Base-by-base conservation (phyloP, 2,329 filamentous ascomycete genomes). In the Fusarium marasasianum region DNA sequence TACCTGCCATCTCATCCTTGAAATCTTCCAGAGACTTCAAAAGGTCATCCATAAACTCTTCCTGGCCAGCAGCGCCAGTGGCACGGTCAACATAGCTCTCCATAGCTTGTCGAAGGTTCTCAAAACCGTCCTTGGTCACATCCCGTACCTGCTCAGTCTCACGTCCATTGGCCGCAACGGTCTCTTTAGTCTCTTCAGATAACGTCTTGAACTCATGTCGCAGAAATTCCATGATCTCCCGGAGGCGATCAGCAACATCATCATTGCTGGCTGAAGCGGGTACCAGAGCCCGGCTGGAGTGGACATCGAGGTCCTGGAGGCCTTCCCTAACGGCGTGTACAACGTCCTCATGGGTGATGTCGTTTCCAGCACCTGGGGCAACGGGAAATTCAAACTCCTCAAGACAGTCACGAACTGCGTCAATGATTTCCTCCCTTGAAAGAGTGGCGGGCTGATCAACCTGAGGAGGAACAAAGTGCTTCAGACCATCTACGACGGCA, bases 121-220 rank as follows among this genome's bases (percentile, higher is more conserved):
- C 94, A 20, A 98, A 87, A 1, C 95, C 95, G 79, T 97, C 94
- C 76, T 94, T 96, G 48, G 97, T 92, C 2, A 94, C 93, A 80
- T 96, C 94, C 9, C 98, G 86, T 18, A 97, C 91, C 80, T 98
- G 94, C 81, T 98, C 95, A 0, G 94, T 96, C 79, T 96, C 94
- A 66, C 91, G 89, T 45, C 93, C 94, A 76, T 91, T 94, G 71
- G 93, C 92, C 7, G 93, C 90, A 26, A 94, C 92, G 75, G 94
- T 96, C 77, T 96, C 90, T 80, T 95, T 95, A 17, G 89, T 87
- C 76, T 91, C 90, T 35, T 91, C 87, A 0, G 90, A 90, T 5
- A 90, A 84, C 6, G 87, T 84, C 72, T 85, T 86, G 80, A 92
- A 91, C 78, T 92, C 90, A 3, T 85, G 83, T 43, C 85, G 87